phyloP scores from a whole-genome alignment of 2,329 filamentous ascomycete species.

The Ilyonectria sp. region DNA sequence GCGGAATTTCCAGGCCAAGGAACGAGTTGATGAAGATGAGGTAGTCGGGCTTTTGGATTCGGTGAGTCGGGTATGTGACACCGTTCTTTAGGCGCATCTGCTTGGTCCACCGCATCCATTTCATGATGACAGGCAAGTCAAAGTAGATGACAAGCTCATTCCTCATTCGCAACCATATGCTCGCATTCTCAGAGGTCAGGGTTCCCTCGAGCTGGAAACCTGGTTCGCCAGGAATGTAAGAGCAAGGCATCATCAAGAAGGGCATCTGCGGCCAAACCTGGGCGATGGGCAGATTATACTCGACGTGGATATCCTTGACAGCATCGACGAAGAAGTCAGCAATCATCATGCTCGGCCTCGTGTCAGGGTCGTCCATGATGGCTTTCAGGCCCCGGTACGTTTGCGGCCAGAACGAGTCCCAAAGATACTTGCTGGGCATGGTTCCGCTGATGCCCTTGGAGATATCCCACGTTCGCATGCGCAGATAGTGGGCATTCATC shows the following conservation, averaged over 20 bases:
- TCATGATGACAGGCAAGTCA: conserved; percentile 49
- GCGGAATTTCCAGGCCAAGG: conserved; percentile 57
- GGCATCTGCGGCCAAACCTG: conserved; percentile 59
- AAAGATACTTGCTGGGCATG: conserved; percentile 52
- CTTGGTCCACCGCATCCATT: conserved; percentile 48
- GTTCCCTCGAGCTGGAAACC: conserved; percentile 57
- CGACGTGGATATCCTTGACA: conserved; percentile 54
- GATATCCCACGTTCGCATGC: conserved; percentile 51
- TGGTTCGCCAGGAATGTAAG: conserved; percentile 59
- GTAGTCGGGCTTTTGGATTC: conserved; percentile 54
- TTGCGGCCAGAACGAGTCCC: conserved; percentile 54
- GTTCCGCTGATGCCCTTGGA: conserved; percentile 45
- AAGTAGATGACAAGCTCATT: conserved; percentile 53
- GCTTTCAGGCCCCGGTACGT: conserved; percentile 38
- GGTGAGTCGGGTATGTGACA: conserved; percentile 48
- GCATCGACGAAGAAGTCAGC: conserved; percentile 60
- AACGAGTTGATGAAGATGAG: conserved; percentile 60
- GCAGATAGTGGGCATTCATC: conserved; percentile 50
- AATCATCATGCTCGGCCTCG: conserved; percentile 55
- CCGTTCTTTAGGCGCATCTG: conserved; percentile 52
- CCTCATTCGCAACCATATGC: conserved; percentile 53
- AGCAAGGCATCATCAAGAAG: conserved; percentile 51
- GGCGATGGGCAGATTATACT: conserved; percentile 55
- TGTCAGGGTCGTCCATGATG: conserved; percentile 34
- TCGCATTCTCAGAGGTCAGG: conserved; percentile 56